Evolutionary conservation across 2,329 filamentous ascomycete species (phyloP).

Genomic region (Cercospora sp.): DNA sequence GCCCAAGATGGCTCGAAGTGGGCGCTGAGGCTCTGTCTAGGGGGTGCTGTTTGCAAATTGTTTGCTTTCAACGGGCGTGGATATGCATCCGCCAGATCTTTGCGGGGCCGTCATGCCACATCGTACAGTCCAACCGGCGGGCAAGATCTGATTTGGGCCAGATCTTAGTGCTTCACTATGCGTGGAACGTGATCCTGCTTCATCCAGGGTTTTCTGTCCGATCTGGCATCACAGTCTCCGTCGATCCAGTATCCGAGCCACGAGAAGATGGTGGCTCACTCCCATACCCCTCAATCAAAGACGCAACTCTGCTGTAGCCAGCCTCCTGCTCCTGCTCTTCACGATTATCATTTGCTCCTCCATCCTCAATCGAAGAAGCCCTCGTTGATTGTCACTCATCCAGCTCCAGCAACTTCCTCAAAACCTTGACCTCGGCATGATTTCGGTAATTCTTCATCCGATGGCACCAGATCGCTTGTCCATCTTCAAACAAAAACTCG

Average conservation of each 20-base stretch:
- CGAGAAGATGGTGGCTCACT: background rate
- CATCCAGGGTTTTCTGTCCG: background rate
- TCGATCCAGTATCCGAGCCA: background rate
- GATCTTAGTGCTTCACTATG: no score
- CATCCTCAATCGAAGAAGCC: background rate
- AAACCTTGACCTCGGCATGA: slow-evolving; percentile 41
- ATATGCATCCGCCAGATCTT: no score
- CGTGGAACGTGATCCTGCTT: no score
- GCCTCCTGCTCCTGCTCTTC: background rate
- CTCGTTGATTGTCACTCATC: slow-evolving; percentile 31
- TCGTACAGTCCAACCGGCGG: no score
- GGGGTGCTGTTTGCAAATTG: no score
- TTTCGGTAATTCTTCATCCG: slow-evolving; percentile 44
- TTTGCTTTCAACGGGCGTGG: no score
- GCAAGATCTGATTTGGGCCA: no score
- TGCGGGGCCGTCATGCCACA: no score
- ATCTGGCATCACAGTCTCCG: background rate
- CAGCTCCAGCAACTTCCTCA: slow-evolving; percentile 42
- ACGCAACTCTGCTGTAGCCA: background rate
- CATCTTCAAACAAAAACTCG: slow-evolving; percentile 46
- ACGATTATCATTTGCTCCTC: background rate
- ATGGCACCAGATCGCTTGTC: slow-evolving; percentile 45
- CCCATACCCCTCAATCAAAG: background rate
- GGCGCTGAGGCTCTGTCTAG: no score
- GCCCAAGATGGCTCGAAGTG: no score